Conservation (phyloP, 495 filamentous ascomycete genomes). For the Neurospora sp. region DNA sequence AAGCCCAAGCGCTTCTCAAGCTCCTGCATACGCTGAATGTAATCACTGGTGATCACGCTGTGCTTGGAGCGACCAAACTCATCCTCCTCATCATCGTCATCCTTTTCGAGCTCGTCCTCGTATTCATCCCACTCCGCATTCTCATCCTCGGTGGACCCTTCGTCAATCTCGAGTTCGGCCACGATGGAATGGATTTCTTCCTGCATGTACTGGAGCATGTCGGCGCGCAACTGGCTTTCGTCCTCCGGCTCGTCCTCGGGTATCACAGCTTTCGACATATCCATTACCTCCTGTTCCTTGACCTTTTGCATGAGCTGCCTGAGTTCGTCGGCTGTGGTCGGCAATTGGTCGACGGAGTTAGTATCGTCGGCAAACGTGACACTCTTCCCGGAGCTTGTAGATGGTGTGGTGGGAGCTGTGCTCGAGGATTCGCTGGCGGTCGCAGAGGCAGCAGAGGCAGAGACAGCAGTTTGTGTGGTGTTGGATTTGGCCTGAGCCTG, state of each 20-base stretch:
- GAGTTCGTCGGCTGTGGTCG: conserved; percentile 29
- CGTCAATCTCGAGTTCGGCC: conserved; percentile 82
- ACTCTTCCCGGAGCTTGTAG: conserved; percentile 21
- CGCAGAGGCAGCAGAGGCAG: not conserved
- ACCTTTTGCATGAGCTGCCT: conserved; percentile 40
- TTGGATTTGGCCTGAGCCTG: not conserved
- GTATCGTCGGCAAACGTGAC: conserved; percentile 48
- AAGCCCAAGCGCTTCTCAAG: conserved; percentile 64
- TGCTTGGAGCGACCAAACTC: conserved; percentile 59
- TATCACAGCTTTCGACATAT: conserved; percentile 32
- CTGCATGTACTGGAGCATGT: conserved; percentile 89
- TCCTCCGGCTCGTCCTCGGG: conserved; percentile 62
- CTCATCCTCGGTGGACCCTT: conserved; percentile 49
- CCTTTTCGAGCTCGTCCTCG: conserved; percentile 41
- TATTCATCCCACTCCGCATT: conserved; percentile 39
- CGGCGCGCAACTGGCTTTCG: conserved; percentile 67
- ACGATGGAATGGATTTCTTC: conserved; percentile 79
- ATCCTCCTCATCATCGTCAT: conserved; percentile 51
- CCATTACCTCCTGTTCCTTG: conserved; percentile 30
- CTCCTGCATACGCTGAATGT: conserved; percentile 69
- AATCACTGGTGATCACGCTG: conserved; percentile 55
- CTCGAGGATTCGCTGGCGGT: not conserved
- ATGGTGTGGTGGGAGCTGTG: not conserved
- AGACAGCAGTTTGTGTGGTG: not conserved
- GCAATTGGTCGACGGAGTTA: conserved; percentile 31